Base-by-base conservation (phyloP, 1,284 basidiomycete genomes). In the Tilletia horrida region DNA sequence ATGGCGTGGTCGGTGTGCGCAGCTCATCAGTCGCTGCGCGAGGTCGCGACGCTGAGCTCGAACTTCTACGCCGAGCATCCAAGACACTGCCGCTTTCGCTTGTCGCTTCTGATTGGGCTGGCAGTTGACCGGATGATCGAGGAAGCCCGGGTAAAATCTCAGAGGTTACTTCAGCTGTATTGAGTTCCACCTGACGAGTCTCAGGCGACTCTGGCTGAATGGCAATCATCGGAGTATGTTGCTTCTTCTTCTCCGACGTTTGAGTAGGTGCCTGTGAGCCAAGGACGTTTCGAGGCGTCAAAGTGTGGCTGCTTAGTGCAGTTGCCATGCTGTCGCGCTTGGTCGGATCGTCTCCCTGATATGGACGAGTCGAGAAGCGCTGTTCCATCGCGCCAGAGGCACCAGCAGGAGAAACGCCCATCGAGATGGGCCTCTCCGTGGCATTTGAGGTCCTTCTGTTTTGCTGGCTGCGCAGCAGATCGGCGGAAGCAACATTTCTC, bases 1-100 rank as follows among this genome's bases (percentile, higher is more conserved):
- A 76, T 1, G 74, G 72, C 47, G 76, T 78, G 4, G 68, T 27
- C 0, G 76, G 75, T 6, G 75, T 73, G 25, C 65, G 59, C 1
- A 72, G 47, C 31, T 72, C 75, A 45, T 76, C 76, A 0, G 76
- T 71, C 44, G 27, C 7, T 16, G 25, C 14, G 16, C 31, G 9
- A 21, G 29, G 25, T 2, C 31, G 55, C 27, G 55, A 31, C 7
- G 55, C 27, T 29, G 55, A 59, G 29, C 55, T 59, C 11, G 16
- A 3, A 21, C 55, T 31, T n/a, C 31, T 9, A 7, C 55, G 55
- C 4, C 55, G 29, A 1, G 29, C 16, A 35, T 29, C 31, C 13
- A 27, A 27, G 23, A 27, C 13, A 52, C 23, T 13, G 6, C 27
- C 23, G 25, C 23, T 13, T 52, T 27, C 23, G 21, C 50, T 27